Evolutionary conservation across 805 yeast species (phyloP), one percentile per base, ranked within the genome.

Genomic region (Zygosaccharomyces bailii): DNA sequence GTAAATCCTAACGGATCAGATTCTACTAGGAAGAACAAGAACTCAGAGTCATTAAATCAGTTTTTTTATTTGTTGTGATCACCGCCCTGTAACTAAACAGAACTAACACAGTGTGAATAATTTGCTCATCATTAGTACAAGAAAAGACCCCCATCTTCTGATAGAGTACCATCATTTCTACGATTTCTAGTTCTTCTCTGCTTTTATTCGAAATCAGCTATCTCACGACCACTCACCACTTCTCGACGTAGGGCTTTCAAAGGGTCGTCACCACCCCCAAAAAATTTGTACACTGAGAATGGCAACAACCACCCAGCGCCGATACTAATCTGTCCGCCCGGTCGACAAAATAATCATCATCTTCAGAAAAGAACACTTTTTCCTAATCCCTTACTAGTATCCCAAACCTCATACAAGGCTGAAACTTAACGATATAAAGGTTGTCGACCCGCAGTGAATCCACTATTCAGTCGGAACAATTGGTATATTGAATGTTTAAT

Each of bases 321-420:
- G 55, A 63, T 64, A 64, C 68, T 63, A 57, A 48, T 65, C 70
- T 70, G 74, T 69, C 73, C 74, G 74, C 74, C 74, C 74, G 74
- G 74, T 70, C 74, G 68, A 66, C 62, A 60, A 57, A 52, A 60
- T 43, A 54, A 61, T 65, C 68, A 65, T 65, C 69, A 65, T 59
- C 8, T 37, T 21, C 45, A 37, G 42, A 42, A 36, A 33, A 30
- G 38, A 39, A 23, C 21, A 37, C 27, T 16, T 19, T 18, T 39
- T 30, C 35, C 25, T n/a, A 18, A 39, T 8, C 27, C 37, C 27
- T 16, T 34, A 6, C 25, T n/a, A 10, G 13, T 34, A 31, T 30
- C 35, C 35, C 14, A 29, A 29, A 45, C 50, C 67, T 68, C 73
- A 69, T 69, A 69, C 73, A 69, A 69, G 73, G 73, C 73, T 69